Percentiles rank a stretch among this genome's conserved stretches.
Conservation (phyloP, 352 stramenopile genomes). For the Globisporangium alternatum region DNA sequence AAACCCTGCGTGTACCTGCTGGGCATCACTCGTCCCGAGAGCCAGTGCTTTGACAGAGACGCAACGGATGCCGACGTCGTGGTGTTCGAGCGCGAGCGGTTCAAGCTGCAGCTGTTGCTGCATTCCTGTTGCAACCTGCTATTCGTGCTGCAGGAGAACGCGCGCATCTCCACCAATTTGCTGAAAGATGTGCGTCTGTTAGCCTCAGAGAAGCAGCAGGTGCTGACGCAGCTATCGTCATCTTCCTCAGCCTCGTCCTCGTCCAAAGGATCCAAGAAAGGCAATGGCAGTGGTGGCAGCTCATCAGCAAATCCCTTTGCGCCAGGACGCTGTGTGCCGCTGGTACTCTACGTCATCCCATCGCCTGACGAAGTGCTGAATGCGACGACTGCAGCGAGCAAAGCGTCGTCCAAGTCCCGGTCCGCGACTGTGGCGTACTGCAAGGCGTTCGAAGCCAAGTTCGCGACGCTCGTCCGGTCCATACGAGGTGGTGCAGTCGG, state of each 20-base stretch:
- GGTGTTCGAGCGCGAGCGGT: conserved; percentile 39
- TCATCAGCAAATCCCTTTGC: conserved; percentile 35
- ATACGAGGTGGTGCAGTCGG: conserved; percentile 52
- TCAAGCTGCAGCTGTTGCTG: conserved; percentile 69
- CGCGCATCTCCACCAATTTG: conserved; percentile 35
- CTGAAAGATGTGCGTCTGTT: conserved; percentile 49
- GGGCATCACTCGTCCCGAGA: conserved; percentile 41
- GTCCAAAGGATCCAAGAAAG: conserved; percentile 35
- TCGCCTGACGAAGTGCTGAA: conserved; percentile 44
- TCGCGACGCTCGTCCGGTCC: conserved; percentile 51
- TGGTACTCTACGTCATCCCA: conserved; percentile 65
- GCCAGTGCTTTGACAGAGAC: conserved; percentile 26
- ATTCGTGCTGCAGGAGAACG: conserved; percentile 43
- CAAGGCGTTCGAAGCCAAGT: conserved; percentile 53
- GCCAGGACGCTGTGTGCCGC: conserved; percentile 59
- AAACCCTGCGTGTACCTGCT: conserved; percentile 53
- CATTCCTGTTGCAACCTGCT: conserved; percentile 58
- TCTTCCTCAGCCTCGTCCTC: conserved; percentile 3
- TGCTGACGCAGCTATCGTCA: conserved; percentile 30
- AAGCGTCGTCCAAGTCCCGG: conserved; percentile 20
- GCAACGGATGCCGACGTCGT: conserved; percentile 3
- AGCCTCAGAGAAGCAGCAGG: conserved; percentile 52
- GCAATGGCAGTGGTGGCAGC: conserved; percentile 15
- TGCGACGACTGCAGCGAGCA: conserved; percentile 22
- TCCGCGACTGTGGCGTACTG: conserved; percentile 54